These are phyloP conservation scores for Beauveria bassiana DNA, from an alignment of 2,329 filamentous ascomycete species.

Conservation along the genomic window DNA sequence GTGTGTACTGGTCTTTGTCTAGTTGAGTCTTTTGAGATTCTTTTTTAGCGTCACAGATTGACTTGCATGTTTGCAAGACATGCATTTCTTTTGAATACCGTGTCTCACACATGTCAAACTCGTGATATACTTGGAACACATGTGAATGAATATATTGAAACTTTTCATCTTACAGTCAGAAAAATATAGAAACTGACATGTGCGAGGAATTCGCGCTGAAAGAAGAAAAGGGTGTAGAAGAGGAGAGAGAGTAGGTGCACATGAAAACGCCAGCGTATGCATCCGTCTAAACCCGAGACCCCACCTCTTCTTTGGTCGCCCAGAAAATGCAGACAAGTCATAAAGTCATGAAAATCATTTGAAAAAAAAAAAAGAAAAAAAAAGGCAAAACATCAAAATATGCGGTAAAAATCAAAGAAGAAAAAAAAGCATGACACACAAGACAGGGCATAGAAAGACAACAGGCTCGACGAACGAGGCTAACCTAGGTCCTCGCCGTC, in stretches of 20 bases:
- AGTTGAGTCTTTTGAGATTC: too few species aligned
- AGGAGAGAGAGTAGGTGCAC: background rate
- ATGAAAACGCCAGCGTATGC: background rate
- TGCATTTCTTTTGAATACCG: background rate
- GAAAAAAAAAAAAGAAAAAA: background rate
- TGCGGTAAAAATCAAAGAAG: background rate
- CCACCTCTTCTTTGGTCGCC: background rate
- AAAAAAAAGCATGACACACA: background rate
- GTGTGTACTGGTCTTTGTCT: background rate
- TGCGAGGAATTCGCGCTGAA: background rate
- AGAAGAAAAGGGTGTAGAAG: background rate
- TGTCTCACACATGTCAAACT: background rate
- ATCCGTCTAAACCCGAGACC: background rate
- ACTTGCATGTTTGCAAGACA: background rate
- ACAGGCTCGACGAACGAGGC: background rate
- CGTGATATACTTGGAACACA: background rate
- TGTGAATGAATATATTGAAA: background rate
- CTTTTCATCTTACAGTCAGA: background rate
- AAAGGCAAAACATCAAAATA: background rate
- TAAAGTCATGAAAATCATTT: slow-evolving; percentile 3
- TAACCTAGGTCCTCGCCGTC: slow-evolving; percentile 3
- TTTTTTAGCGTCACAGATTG: background rate
- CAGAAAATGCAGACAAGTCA: background rate
- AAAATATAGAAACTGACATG: background rate
- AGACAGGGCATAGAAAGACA: background rate